Base-by-base conservation (phyloP, 352 stramenopile species). In the Phytophthora ohioensis region DNA sequence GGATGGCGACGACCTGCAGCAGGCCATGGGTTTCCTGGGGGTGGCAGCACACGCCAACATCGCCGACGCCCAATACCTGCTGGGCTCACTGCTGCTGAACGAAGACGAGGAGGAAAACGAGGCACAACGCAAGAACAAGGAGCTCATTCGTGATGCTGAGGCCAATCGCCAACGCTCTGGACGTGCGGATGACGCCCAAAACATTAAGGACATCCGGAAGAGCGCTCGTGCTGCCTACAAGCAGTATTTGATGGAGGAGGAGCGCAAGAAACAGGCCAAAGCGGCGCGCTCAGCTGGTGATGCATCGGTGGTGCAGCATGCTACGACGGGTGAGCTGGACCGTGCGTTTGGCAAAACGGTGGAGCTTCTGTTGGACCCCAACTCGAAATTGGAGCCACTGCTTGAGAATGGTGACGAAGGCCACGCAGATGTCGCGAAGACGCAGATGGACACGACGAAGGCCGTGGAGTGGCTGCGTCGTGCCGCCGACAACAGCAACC, bases 191-290 rank as follows among this genome's bases (percentile, higher is more conserved):
- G 82, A 92, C 51, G 75, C 77, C 2, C 56, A 85, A 39, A 81
- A 93, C 57, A 83, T 95, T n/a, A 81, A 80, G 17, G 85, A 80
- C 21, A 96, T 96, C 69, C 82, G 85, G 47, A 94, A 94, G 80
- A 81, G 78, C 39, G 89, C 89, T 36, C 85, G 89, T 41, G 76
- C 83, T 43, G 75, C 82, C 11, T 95, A 96, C 81, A 91, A 91
- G 52, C 75, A 87, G 70, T 92, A 94, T 65, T 48, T 93, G 53
- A 57, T 81, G 52, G 70, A 76, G 41, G 79, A 89, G 63, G 80
- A 73, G 12, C 67, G 69, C 21, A 83, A 77, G 58, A 83, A 81
- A 41, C 54, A 65, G 38, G 53, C n/a, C 6, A 80, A 79, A 21
- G 38, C 31, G 10, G 34, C 61, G 15, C 53, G 34, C 13, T 47